Conservation (phyloP, 192 early-diverging fungal species). For the Backusella luteola region DNA sequence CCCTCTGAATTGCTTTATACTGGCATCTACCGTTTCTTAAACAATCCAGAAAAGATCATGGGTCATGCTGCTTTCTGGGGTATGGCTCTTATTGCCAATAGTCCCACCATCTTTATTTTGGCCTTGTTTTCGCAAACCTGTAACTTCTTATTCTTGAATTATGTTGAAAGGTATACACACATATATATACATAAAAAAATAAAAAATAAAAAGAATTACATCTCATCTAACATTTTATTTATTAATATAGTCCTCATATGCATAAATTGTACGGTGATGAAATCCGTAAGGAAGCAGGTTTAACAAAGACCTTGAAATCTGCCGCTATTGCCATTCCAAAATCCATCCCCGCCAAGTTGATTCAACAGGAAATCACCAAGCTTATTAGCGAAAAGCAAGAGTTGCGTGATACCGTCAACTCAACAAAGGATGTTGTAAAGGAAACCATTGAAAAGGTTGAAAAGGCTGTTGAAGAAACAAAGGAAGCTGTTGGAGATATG, state of each 20-base stretch:
- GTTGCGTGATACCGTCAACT: slow-evolving; percentile 39
- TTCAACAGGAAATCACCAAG: slow-evolving; percentile 44
- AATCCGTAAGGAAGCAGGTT: slow-evolving; percentile 81
- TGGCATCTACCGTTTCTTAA: slow-evolving; percentile 89
- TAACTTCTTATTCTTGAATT: slow-evolving; percentile 81
- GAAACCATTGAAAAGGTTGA: slow-evolving; percentile 57
- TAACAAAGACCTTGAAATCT: slow-evolving; percentile 66
- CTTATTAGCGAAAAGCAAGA: slow-evolving; percentile 55
- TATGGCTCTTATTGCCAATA: slow-evolving; percentile 80
- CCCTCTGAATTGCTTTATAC: slow-evolving; percentile 77
- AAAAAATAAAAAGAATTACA: not conserved
- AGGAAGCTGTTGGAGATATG: slow-evolving; percentile 46
- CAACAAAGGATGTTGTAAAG: slow-evolving; percentile 46
- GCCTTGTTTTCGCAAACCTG: slow-evolving; percentile 82
- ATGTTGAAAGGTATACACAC: slow-evolving; percentile 63
- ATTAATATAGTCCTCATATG: slow-evolving; percentile 77
- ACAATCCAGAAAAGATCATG: slow-evolving; percentile 93
- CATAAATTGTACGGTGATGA: slow-evolving; percentile 80
- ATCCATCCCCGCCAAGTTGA: slow-evolving; percentile 47
- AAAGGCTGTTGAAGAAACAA: slow-evolving; percentile 61
- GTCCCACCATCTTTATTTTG: slow-evolving; percentile 77
- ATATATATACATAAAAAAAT: too few species aligned
- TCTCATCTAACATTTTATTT: not conserved
- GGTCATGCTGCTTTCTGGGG: slow-evolving; percentile 97
- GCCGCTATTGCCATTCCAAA: slow-evolving; percentile 62